Evolutionary conservation across 2,329 filamentous ascomycete species (phyloP).

Genomic region (Alternaria ventricosa): DNA sequence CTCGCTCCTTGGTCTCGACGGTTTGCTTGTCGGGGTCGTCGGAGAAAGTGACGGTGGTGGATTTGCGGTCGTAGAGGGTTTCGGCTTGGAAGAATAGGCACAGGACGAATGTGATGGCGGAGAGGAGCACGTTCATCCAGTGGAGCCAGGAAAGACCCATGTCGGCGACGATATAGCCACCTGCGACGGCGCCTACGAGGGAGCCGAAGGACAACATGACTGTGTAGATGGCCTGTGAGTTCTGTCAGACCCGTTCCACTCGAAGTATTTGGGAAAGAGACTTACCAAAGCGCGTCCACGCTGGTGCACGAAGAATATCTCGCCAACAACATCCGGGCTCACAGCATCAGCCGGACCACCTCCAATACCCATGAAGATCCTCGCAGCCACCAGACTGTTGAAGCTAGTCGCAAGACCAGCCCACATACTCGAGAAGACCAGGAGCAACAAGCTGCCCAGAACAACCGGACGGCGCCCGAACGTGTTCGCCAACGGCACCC

Average conservation of each 20-base stretch:
- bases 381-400: conserved; percentile 46
- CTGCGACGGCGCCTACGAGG: conserved; percentile 48
- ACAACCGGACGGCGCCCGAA: conserved; percentile 50
- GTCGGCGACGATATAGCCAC: conserved; percentile 50
- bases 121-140: conserved; percentile 51
- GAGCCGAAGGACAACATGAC: conserved; percentile 49
- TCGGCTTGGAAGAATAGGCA: conserved; percentile 50
- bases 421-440: conserved; percentile 48
- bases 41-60: conserved; percentile 18
- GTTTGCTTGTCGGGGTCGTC: conserved; percentile 18
- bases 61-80: conserved; percentile 48
- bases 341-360: conserved; percentile 49
- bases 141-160: conserved; percentile 49
- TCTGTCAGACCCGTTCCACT: background rate
- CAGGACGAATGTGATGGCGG: conserved; percentile 39
- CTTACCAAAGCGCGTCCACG: conserved; percentile 50
- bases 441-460: conserved; percentile 44
- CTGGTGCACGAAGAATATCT: conserved; percentile 53
- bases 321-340: conserved; percentile 50
- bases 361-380: conserved; percentile 48
- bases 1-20: conserved; percentile 25
- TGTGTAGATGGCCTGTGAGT: conserved; percentile 49
- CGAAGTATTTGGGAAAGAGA: background rate
- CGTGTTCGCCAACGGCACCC: conserved; percentile 51
- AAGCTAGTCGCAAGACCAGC: conserved; percentile 48